A percentile compares a stretch with the other conserved stretches of the same genome.
phyloP scores from a whole-genome alignment of 208 protist genomes.

The Leishmania arabica region DNA sequence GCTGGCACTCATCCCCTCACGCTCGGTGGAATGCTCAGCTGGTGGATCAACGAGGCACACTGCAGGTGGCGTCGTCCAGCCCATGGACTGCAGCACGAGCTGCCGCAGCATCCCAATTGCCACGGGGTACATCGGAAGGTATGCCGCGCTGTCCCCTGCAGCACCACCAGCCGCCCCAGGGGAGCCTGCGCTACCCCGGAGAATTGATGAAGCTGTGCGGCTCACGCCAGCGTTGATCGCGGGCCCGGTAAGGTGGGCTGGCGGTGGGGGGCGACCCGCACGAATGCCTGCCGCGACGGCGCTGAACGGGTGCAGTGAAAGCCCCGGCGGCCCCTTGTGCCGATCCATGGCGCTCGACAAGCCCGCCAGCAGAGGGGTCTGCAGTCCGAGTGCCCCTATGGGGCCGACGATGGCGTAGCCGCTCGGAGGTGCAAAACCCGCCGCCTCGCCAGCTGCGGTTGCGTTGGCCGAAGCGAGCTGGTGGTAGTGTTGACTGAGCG shows the following conservation, averaged over 20 bases:
- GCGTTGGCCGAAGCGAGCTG: neutral
- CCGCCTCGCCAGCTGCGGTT: neutral
- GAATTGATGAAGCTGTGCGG: neutral
- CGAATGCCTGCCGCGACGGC: conserved; percentile 9
- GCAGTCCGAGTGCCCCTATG: conserved; percentile 9
- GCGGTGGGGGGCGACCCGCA: neutral
- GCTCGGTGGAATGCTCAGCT: neutral
- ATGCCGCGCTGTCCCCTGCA: conserved; percentile 1
- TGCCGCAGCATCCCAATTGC: conserved; percentile 24
- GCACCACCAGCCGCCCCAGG: neutral
- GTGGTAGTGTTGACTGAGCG: conserved; percentile 3
- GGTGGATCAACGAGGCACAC: conserved; percentile 1
- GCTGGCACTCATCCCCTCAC: neutral
- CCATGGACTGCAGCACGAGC: conserved; percentile 55
- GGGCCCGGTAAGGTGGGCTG: neutral
- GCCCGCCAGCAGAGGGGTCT: conserved; percentile 3
- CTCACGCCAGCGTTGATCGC: neutral
- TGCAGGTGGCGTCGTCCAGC: conserved; percentile 34
- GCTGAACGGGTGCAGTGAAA: conserved; percentile 23
- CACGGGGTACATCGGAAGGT: conserved; percentile 2
- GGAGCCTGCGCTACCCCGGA: neutral
- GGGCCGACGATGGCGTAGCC: neutral
- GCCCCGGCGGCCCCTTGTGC: conserved; percentile 3
- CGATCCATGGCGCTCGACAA: conserved; percentile 9
- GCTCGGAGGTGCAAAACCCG: neutral